Conservation (phyloP, 139 green algal genomes). For the Chlamydomonas incerta region DNA sequence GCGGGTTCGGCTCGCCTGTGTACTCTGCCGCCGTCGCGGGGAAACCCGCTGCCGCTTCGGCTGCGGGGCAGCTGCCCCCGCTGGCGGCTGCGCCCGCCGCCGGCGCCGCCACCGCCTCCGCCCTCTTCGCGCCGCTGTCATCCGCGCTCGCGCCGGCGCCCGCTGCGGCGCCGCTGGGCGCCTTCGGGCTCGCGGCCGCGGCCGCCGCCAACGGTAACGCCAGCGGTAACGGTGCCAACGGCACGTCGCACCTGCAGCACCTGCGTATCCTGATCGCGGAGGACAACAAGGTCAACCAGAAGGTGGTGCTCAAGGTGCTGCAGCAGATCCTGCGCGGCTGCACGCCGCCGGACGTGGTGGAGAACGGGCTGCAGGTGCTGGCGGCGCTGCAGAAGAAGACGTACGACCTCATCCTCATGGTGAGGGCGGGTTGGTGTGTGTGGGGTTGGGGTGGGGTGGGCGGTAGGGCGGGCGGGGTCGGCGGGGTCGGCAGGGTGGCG, state of each 20-base stretch:
- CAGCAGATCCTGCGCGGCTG: constrained; percentile 60
- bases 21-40: neutral
- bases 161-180: too few species aligned
- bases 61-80: too few species aligned
- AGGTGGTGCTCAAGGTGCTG: constrained; percentile 72
- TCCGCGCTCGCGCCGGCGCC: too few species aligned
- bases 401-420: constrained; percentile 91
- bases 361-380: constrained; percentile 70
- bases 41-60: neutral
- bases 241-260: neutral
- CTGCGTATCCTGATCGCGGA: constrained; percentile 80
- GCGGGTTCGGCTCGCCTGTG: neutral
- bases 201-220: neutral
- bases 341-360: constrained; percentile 62
- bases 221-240: too few species aligned
- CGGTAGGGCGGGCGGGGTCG: too few species aligned
- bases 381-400: constrained; percentile 47
- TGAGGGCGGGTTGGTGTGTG: constrained; percentile 77
- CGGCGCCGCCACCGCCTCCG: too few species aligned
- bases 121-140: too few species aligned
- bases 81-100: too few species aligned
- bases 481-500: too few species aligned
- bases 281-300: constrained; percentile 82
- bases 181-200: too few species aligned
- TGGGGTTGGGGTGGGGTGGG: too few species aligned